Evolutionary conservation across 2,329 filamentous ascomycete genomes (phyloP).

Genomic region (Colletotrichum eremochloae): DNA sequence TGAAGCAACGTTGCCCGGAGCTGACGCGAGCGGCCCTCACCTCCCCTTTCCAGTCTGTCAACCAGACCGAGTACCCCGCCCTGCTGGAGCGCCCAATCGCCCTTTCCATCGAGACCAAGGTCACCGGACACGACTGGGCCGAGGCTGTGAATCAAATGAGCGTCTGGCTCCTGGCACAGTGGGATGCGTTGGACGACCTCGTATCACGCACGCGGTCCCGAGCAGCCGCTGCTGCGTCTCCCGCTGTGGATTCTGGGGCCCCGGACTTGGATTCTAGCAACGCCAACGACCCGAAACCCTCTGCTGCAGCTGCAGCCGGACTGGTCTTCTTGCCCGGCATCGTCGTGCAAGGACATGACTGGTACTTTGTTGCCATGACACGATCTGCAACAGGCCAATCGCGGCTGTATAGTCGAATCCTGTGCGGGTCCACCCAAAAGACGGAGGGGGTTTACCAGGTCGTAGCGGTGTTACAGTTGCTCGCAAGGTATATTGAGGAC

Average conservation of each 20-base stretch:
- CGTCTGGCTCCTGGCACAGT: constrained; percentile 30
- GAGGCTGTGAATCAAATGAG: constrained; percentile 23
- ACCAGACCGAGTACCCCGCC: constrained; percentile 27
- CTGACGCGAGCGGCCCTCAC: not conserved
- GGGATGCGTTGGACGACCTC: constrained; percentile 14
- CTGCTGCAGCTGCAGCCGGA: constrained; percentile 2
- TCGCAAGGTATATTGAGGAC: constrained; percentile 34
- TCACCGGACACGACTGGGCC: constrained; percentile 20
- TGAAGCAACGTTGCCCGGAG: not conserved
- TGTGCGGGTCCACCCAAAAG: constrained; percentile 37
- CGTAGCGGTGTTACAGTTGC: constrained; percentile 29
- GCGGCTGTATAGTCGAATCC: constrained; percentile 26
- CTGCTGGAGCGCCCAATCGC: constrained; percentile 20
- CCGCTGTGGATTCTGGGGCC: not conserved
- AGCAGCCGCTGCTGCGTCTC: not conserved
- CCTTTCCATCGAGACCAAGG: constrained; percentile 35
- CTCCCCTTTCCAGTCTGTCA: constrained; percentile 14
- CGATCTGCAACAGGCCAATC: constrained; percentile 22
- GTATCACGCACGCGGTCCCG: not conserved
- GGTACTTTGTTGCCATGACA: constrained; percentile 43
- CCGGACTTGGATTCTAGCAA: not conserved
- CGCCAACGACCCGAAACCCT: not conserved
- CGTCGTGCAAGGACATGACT: constrained; percentile 43
- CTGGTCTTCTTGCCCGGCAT: constrained; percentile 42
- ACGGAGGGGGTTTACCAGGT: constrained; percentile 41